phyloP scores from a whole-genome alignment of 768 basidiomycete genomes.

The Pleurotus giganteus region DNA sequence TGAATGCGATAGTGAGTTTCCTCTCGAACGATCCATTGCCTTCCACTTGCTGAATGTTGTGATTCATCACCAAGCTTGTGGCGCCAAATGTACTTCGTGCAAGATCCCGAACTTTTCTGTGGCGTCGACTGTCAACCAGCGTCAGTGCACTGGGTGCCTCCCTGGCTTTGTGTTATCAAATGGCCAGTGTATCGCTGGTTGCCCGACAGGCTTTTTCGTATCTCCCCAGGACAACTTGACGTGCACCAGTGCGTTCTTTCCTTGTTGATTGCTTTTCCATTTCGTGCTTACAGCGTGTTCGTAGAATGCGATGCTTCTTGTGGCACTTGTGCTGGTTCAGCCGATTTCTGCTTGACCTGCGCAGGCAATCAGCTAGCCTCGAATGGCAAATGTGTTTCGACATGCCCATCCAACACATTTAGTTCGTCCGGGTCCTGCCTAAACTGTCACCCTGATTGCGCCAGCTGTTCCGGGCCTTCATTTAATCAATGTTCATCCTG shows the following conservation, averaged over 20 bases:
- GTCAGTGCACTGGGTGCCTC: constrained; percentile 77
- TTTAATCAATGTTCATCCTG: constrained; percentile 82
- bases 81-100: constrained; percentile 79
- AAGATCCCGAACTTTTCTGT: constrained; percentile 68
- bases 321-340: constrained; percentile 62
- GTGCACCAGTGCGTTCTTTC: constrained; percentile 58
- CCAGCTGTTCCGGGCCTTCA: constrained; percentile 73
- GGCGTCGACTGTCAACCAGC: constrained; percentile 60
- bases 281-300: constrained; percentile 1
- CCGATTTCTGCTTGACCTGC: constrained; percentile 76
- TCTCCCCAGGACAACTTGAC: constrained; percentile 70
- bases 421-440: constrained; percentile 63
- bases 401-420: constrained; percentile 75
- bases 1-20: constrained; percentile 76
- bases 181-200: constrained; percentile 67
- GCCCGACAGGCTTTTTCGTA: constrained; percentile 73
- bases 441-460: constrained; percentile 84
- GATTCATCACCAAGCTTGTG: constrained; percentile 55
- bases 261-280: neutral
- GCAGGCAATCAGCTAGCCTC: constrained; percentile 62
- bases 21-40: neutral
- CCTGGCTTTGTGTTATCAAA: constrained; percentile 72
- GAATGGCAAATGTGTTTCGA: constrained; percentile 68
- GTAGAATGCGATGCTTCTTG: constrained; percentile 72
- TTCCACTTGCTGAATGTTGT: neutral